These are phyloP conservation scores for Penicillium verrucosum DNA, from an alignment of 2,329 filamentous ascomycete genomes.

Conservation along the genomic window DNA sequence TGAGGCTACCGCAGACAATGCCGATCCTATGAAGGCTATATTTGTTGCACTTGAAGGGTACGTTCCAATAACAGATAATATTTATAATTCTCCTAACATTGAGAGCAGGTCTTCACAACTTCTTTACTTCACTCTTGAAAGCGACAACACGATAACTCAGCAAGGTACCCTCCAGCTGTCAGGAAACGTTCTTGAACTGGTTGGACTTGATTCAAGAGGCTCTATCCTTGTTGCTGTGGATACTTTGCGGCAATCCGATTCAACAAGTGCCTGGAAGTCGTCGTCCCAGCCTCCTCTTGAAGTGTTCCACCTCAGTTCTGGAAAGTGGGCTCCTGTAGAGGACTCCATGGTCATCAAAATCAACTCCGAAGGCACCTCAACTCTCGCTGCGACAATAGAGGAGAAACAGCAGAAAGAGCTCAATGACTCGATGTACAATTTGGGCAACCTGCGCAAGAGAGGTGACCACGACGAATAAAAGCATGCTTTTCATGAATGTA, in stretches of 20 bases:
- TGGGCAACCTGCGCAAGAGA: slow-evolving; percentile 43
- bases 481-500: slow-evolving; percentile 21
- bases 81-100: slow-evolving; percentile 33
- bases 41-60: slow-evolving; percentile 61
- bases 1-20: slow-evolving; percentile 16
- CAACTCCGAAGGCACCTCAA: slow-evolving; percentile 31
- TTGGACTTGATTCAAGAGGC: slow-evolving; percentile 28
- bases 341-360: slow-evolving; percentile 25
- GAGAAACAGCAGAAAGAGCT: slow-evolving; percentile 34
- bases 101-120: slow-evolving; percentile 62
- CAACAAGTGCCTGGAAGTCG: slow-evolving; percentile 43
- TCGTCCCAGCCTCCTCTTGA: slow-evolving; percentile 30
- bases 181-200: slow-evolving; percentile 65
- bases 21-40: slow-evolving; percentile 29
- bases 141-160: slow-evolving; percentile 50
- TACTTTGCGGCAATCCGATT: slow-evolving; percentile 50
- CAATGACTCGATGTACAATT: slow-evolving; percentile 37
- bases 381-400: slow-evolving; percentile 23
- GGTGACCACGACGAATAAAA: slow-evolving; percentile 3
- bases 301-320: slow-evolving; percentile 24
- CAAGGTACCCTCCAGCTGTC: slow-evolving; percentile 53
- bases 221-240: slow-evolving; percentile 53
- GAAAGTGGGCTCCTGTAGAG: slow-evolving; percentile 25
- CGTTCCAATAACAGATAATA: slow-evolving; percentile 22
- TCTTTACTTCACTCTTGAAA: slow-evolving; percentile 60